Evolutionary conservation across 305 asterid species (phyloP).

Genomic region (Solanum aculeatissimum): DNA sequence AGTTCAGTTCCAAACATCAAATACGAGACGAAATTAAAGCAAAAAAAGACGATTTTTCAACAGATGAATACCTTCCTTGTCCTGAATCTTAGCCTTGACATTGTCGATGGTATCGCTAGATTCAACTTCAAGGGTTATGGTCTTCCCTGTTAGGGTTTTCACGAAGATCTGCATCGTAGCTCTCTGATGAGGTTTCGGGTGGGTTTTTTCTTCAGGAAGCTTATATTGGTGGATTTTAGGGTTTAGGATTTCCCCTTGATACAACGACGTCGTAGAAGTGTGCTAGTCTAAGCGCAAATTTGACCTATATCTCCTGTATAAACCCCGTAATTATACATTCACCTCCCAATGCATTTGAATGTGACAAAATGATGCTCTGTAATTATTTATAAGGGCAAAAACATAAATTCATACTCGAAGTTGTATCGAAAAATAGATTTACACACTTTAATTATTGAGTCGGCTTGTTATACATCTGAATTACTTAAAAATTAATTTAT

Average conservation of each 20-base stretch:
- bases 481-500: no score
- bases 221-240: not conserved
- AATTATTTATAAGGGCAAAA: no score
- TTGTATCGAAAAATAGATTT: no score
- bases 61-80: conserved; percentile 44
- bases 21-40: not conserved
- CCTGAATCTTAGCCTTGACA: conserved; percentile 63
- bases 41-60: not conserved
- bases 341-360: not conserved
- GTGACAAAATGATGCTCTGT: not conserved
- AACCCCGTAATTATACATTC: not conserved
- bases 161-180: conserved; percentile 58
- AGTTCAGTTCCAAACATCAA: not conserved
- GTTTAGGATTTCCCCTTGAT: not conserved
- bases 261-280: not conserved
- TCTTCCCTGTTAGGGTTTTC: conserved; percentile 58
- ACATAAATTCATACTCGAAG: no score
- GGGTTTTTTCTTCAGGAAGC: not conserved
- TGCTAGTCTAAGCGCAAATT: not conserved
- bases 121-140: conserved; percentile 64
- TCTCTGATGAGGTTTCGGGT: not conserved
- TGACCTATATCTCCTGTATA: not conserved
- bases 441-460: no score
- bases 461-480: no score
- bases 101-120: conserved; percentile 64